phyloP scores from a whole-genome alignment of 352 stramenopile species.

The Globisporangium irregulare region DNA sequence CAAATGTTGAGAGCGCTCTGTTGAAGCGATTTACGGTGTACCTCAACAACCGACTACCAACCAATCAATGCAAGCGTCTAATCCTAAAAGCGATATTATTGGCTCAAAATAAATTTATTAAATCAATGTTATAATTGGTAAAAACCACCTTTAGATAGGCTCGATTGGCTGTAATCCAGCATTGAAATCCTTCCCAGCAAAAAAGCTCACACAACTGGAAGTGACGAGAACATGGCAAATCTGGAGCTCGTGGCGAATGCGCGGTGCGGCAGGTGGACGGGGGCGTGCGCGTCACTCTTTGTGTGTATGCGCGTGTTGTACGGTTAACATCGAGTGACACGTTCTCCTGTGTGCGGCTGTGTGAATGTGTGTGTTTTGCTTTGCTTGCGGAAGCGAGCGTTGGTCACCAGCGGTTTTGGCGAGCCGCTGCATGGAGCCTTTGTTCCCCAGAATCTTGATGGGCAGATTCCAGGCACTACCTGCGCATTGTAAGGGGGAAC shows the following conservation, averaged over 20 bases:
- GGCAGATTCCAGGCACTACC: constrained; percentile 67
- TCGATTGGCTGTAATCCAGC: constrained; percentile 31
- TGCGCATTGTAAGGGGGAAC: constrained; percentile 82
- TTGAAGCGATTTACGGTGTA: neutral
- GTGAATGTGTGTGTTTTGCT: neutral
- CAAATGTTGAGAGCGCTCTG: neutral
- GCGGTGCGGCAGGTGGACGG: constrained; percentile 13
- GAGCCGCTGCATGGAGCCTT: constrained; percentile 43
- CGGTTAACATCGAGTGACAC: neutral
- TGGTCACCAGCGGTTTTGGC: constrained; percentile 66
- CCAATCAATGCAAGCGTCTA: constrained; percentile 1
- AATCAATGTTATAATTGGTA: neutral
- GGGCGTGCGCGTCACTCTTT: constrained; percentile 1
- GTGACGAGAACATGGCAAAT: constrained; percentile 42
- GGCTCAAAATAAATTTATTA: neutral
- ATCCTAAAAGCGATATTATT: constrained; percentile 10
- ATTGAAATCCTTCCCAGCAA: neutral
- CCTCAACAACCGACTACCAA: neutral
- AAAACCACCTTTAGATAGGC: constrained; percentile 3
- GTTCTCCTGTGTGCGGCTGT: neutral
- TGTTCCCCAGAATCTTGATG: constrained; percentile 84
- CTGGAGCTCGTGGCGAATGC: constrained; percentile 22
- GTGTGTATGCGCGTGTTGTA: neutral
- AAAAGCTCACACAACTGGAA: constrained; percentile 50
- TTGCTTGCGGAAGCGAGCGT: constrained; percentile 1